Base-by-base conservation (phyloP, 2,329 filamentous ascomycete species). In the Aspergillus ochraceus region DNA sequence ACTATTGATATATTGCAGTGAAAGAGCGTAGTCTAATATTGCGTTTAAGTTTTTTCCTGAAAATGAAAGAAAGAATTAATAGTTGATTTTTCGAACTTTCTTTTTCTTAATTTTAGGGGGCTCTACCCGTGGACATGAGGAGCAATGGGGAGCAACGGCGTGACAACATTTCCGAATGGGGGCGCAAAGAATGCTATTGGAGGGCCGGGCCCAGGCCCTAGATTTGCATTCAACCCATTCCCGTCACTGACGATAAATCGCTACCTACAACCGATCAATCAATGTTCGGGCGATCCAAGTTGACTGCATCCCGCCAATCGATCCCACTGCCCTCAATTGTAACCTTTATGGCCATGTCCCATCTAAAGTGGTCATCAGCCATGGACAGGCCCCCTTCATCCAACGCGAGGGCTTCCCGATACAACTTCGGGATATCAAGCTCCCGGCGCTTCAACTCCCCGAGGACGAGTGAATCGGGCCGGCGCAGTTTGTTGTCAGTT, bases 381-480 rank as follows among this genome's bases (percentile, higher is more conserved):
- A 10, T 47, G 20, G 24, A 12, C 6, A 9, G 19, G 20, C 45
- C 49, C 49, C 4, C 6, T 11, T 54, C 42, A 12, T 29, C 22
- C 2, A 51, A 6, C 6, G 84, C 62, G 65, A 87, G 79, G 81
- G 90, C 87, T 59, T 82, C 77, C 14, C 81, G 66, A 51, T 87
- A 77, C 66, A 84, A 79, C 12, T 77, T 61, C 57, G 87, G 79
- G n/a, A 90, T 70, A 22, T 80, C 63, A 36, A 90, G 69, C 0
- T 79, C 71, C 17, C 89, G 76, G 17, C 80, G 75, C 0, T 82
- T 71, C 0, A 81, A 76, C 68, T 92, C 89, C 12, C 78, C 68
- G 47, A 85, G 74, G 22, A 91, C 73, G 32, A 88, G 74, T 72
- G 87, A 80, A 63, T 90, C 88, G 0, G 84, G 83, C 0, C 83